phyloP scores from a whole-genome alignment of 1,139 yeast genomes.

The Zygosaccharomyces pseudobailii region DNA sequence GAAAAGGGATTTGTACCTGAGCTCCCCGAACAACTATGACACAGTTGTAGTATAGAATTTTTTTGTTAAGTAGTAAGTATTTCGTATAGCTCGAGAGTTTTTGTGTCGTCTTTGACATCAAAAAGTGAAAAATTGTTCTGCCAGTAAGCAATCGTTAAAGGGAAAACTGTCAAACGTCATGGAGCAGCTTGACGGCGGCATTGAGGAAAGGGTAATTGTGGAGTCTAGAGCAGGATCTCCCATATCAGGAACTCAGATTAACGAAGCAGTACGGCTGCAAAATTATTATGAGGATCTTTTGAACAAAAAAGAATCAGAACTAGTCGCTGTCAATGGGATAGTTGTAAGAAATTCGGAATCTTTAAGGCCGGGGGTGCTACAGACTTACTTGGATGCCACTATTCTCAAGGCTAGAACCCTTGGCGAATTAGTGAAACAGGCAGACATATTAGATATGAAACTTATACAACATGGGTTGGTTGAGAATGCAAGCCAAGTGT shows the following conservation, averaged over 20 bases:
- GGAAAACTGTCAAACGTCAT: neutral
- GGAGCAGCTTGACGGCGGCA: constrained; percentile 2
- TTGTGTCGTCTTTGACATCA: neutral
- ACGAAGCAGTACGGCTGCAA: constrained; percentile 1
- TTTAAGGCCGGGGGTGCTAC: constrained; percentile 22
- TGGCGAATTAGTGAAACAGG: constrained; percentile 24
- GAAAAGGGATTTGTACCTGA: constrained; percentile 27
- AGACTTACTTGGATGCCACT: constrained; percentile 29
- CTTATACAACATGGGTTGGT: constrained; percentile 28
- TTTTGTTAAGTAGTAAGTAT: neutral
- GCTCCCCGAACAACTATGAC: neutral
- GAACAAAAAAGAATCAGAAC: constrained; percentile 14
- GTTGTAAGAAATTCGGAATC: constrained; percentile 20
- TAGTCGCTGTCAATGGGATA: constrained; percentile 23
- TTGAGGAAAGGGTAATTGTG: constrained; percentile 8
- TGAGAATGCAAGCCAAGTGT: constrained; percentile 20
- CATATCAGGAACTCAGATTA: neutral
- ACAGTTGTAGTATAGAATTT: constrained; percentile 1
- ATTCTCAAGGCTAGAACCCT: constrained; percentile 25
- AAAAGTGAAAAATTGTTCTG: neutral
- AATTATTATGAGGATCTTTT: constrained; percentile 6
- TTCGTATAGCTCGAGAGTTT: neutral
- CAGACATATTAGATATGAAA: constrained; percentile 26
- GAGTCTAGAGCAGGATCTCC: constrained; percentile 1
- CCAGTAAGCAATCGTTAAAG: neutral